phyloP scores from a whole-genome alignment of 148 eudicot species.

The Polygonum aviculare region DNA sequence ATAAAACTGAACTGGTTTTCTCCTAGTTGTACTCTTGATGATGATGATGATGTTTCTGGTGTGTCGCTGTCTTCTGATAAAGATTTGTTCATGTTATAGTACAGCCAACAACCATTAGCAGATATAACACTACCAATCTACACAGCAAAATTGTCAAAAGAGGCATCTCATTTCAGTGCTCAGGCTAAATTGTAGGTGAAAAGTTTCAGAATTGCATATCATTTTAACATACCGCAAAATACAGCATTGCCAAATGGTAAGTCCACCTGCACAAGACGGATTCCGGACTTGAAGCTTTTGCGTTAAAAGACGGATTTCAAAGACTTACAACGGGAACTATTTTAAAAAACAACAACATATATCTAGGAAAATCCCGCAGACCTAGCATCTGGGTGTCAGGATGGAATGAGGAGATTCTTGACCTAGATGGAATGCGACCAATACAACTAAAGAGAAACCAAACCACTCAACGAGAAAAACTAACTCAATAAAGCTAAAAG shows the following conservation, averaged over 20 bases:
- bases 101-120: conserved; percentile 40
- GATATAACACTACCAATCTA: conserved; percentile 43
- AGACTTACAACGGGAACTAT: too few species aligned
- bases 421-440: too few species aligned
- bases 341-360: too few species aligned
- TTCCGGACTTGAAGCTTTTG: too few species aligned
- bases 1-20: conserved; percentile 3
- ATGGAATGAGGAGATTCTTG: too few species aligned
- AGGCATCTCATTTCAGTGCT: neutral
- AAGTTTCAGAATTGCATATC: neutral
- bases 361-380: too few species aligned
- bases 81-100: conserved; percentile 15
- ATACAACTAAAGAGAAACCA: too few species aligned
- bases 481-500: too few species aligned
- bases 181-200: neutral
- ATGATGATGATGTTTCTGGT: neutral
- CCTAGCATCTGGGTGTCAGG: too few species aligned
- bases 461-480: too few species aligned
- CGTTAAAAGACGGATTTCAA: too few species aligned
- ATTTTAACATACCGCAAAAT: conserved; percentile 48
- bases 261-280: conserved; percentile 46
- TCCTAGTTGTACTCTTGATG: conserved; percentile 14
- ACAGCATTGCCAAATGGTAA: conserved; percentile 41
- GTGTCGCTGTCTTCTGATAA: conserved; percentile 8
- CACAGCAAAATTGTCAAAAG: neutral